These are phyloP conservation scores for Picea abies DNA, from an alignment of 83 land plant genomes.

Conservation along the genomic window DNA sequence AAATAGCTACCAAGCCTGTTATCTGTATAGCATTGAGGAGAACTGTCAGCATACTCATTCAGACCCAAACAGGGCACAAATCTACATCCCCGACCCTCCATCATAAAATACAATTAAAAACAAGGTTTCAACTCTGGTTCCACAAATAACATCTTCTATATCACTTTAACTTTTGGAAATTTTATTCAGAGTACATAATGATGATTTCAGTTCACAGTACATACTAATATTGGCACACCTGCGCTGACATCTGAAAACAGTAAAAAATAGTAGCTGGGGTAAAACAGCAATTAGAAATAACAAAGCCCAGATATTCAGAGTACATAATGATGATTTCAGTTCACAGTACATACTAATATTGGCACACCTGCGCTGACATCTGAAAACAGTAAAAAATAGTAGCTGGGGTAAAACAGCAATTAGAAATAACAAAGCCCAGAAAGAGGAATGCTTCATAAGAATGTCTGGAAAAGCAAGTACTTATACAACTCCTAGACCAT, in stretches of 20 bases:
- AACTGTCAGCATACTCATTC: neutral
- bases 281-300: neutral
- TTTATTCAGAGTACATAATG: neutral
- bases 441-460: neutral
- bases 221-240: neutral
- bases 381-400: neutral
- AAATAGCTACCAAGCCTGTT: slow-evolving; percentile 15
- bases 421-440: neutral
- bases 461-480: neutral
- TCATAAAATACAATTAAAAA: neutral
- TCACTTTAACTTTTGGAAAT: too few species aligned
- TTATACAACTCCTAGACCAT: neutral
- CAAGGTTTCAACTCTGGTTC: neutral
- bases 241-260: neutral
- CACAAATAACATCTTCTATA: neutral
- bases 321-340: neutral
- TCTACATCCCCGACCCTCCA: neutral
- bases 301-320: neutral
- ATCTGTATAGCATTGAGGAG: slow-evolving; percentile 5
- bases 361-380: neutral
- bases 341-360: neutral
- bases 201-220: neutral
- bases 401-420: neutral
- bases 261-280: too few species aligned
- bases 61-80: neutral